These are phyloP conservation scores for Vigna radiata DNA, from an alignment of 306 rosid species.

Conservation along the genomic window DNA sequence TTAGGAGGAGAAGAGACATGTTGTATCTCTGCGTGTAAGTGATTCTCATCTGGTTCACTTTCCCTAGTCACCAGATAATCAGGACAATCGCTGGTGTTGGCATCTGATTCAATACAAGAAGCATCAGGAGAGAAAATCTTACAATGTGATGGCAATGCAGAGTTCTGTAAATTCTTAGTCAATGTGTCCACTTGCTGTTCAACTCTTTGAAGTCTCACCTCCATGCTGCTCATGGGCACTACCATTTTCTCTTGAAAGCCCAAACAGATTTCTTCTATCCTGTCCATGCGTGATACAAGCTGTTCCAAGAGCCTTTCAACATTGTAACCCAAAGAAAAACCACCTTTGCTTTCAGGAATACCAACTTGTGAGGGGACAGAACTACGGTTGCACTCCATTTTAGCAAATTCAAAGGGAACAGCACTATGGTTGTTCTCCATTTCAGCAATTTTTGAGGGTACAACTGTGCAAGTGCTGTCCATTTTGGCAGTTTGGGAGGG, in stretches of 20 bases:
- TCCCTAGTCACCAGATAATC: constrained; percentile 49
- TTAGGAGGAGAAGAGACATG: constrained; percentile 49
- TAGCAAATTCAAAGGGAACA: not conserved
- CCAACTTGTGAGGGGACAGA: constrained; percentile 48
- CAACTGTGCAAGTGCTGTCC: constrained; percentile 43
- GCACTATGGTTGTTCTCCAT: constrained; percentile 41
- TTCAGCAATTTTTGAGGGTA: constrained; percentile 33
- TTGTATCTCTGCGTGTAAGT: constrained; percentile 45
- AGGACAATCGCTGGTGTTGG: constrained; percentile 53
- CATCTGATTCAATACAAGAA: constrained; percentile 61
- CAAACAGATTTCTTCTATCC: constrained; percentile 71
- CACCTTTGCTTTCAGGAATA: constrained; percentile 45
- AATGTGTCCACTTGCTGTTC: constrained; percentile 86
- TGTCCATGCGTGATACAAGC: constrained; percentile 74
- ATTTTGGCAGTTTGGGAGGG: constrained; percentile 38
- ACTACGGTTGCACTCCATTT: not conserved
- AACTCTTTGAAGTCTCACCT: constrained; percentile 80
- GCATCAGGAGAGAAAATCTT: constrained; percentile 69
- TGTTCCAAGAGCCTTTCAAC: constrained; percentile 63
- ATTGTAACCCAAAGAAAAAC: constrained; percentile 35
- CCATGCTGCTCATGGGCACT: constrained; percentile 77
- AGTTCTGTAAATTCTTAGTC: constrained; percentile 52
- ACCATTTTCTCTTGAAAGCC: constrained; percentile 89
- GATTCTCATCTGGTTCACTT: constrained; percentile 50
- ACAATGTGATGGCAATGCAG: constrained; percentile 53